Base-by-base conservation (phyloP, 371 early-diverging fungal genomes). In the Polyrhizophydium stewartii region DNA sequence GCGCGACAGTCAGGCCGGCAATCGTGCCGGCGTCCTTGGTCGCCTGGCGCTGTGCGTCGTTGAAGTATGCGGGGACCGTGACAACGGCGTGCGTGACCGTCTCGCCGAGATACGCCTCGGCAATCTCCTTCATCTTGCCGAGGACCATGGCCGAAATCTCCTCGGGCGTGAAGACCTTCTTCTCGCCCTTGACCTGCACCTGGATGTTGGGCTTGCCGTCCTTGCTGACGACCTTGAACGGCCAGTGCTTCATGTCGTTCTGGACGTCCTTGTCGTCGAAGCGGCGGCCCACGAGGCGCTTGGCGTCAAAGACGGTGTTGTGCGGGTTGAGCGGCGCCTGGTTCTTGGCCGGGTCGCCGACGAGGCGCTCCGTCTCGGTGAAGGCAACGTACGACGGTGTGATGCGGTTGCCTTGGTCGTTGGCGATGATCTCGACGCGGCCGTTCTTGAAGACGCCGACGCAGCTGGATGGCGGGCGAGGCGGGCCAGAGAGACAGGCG, bases 31-130 rank as follows among this genome's bases (percentile, higher is more conserved):
- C 94, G 76, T 95, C 94, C 87, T 96, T 97, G 80, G 98, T 98
- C 69, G 96, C 98, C 83, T 97, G 96, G 79, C 98, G 92, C 84
- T 99, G 98, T 38, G 89, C 87, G 83, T 98, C 97, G 78, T 92
- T 92, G 83, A 97, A 97, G 87, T 96, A 96, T 64, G 97, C 97
- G 46, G 98, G 97, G 62, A 98, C 93, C 58, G 98, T 97, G 73
- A 97, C 89, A 67, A 98, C 99, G 67, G 95, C 94, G 79, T 93
- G 85, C 69, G 69, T 87, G 76, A 97, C 91, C 68, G 83, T 79
- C 81, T 84, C 87, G 67, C 94, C 94, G 68, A 99, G 89, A 79
- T 92, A 94, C 49, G 93, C 89, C 79, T 99, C 96, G 43, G 58
- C 94, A 61, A 90, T 93, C 75, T 94, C 93, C 85, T 93, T 94